These are phyloP conservation scores for Mercurialis annua DNA, from an alignment of 345 rosid species.

Conservation along the genomic window DNA sequence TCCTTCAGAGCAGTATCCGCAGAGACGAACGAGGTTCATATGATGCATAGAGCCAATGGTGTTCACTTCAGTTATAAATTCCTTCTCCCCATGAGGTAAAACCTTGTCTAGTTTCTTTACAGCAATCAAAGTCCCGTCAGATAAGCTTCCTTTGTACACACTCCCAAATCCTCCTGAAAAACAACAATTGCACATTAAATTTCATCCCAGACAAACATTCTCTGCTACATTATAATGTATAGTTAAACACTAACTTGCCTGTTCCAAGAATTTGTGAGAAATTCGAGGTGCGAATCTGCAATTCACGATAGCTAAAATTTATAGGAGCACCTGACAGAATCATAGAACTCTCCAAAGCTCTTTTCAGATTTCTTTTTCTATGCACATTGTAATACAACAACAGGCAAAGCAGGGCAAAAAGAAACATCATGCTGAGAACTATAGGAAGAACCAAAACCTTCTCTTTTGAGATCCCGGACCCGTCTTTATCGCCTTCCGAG, in stretches of 20 bases:
- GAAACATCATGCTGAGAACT: conserved; percentile 54
- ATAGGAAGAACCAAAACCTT: conserved; percentile 62
- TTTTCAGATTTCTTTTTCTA: conserved; percentile 49
- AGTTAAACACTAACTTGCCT: conserved; percentile 36
- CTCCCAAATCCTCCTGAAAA: conserved; percentile 37
- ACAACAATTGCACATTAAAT: conserved; percentile 1
- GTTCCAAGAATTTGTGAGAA: conserved; percentile 78
- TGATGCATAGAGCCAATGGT: conserved; percentile 37
- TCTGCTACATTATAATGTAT: conserved; percentile 5
- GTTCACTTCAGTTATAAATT: conserved; percentile 34
- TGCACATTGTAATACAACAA: conserved; percentile 62
- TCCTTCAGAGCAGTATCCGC: conserved; percentile 31
- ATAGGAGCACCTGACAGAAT: conserved; percentile 64
- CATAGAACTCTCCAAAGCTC: conserved; percentile 45
- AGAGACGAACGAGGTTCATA: conserved; percentile 33
- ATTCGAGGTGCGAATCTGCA: conserved; percentile 59
- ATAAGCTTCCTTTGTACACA: conserved; percentile 27
- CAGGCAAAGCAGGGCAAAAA: conserved; percentile 58
- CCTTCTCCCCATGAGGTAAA: conserved; percentile 33
- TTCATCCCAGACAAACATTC: not conserved
- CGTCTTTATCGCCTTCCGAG: conserved; percentile 21
- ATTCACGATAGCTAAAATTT: conserved; percentile 63
- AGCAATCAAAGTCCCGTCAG: conserved; percentile 30
- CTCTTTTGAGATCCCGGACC: conserved; percentile 4
- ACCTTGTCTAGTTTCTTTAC: conserved; percentile 34